Evolutionary conservation across 371 early-diverging fungal genomes (phyloP), one percentile per base, ranked within the genome.

Genomic region (Mucor sp.): DNA sequence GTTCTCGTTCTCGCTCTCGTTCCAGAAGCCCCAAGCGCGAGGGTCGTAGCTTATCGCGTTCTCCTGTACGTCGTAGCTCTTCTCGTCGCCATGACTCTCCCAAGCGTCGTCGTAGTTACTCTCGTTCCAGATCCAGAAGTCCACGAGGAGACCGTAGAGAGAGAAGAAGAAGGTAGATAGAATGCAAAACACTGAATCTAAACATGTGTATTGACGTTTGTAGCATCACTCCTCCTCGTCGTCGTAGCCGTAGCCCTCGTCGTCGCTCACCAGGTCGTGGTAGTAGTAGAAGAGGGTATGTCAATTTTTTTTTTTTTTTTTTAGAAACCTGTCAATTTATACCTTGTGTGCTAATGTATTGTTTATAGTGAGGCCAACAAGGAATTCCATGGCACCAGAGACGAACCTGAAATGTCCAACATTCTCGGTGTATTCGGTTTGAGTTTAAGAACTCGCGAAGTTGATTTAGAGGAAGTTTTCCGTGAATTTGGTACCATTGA

Each of bases 361-460:
- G n/a, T 41, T 58, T 32, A 23, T 58, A 73, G 67, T 39, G 68
- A 75, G 37, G 70, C 58, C n/a, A 71, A 72, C 41, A 81, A 77
- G 70, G 82, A 81, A 56, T 74, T 80, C 58, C 80, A 83, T 62
- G 83, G 83, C 35, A 80, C 80, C 17, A 73, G 83, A 71, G 82
- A 82, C 25, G 69, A 63, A 8, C 82, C 82, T 62, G 81, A 80
- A 67, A 70, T 61, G 69, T 90, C 80, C 74, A 86, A 67, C 83
- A 91, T 68, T 77, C 77, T 95, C 39, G 95, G 95, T 39, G 92
- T 94, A 15, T 95, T 95, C 79, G 93, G 93, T 35, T 84, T 95
- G 69, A 89, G 87, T 72, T 82, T 89, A 56, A 76, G 84, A 57
- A 94, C 94, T 14, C 79, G 73, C 61, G 91, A 92, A 71, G 63